Evolutionary conservation across 2,329 filamentous ascomycete genomes (phyloP).

Genomic region (Hirsutella thompsonii): DNA sequence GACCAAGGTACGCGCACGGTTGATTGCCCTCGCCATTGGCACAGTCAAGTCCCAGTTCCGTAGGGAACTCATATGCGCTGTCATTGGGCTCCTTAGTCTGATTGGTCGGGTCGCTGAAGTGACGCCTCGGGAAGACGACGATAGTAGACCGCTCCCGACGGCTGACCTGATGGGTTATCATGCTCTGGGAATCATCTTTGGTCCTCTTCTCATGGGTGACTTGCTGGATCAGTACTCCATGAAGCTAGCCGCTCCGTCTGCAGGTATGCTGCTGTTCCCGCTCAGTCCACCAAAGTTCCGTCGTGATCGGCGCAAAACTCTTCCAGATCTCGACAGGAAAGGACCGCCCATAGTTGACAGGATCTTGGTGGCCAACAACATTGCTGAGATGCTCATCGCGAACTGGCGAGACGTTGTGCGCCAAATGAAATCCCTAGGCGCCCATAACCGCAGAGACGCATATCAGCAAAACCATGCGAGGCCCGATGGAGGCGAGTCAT

Average conservation of each 20-base stretch:
- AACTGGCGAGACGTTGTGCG: conserved; percentile 53
- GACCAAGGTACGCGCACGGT: conserved; percentile 44
- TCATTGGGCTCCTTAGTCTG: conserved; percentile 51
- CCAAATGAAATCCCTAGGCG: conserved; percentile 39
- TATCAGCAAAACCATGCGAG: conserved; percentile 11
- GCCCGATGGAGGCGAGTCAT: conserved; percentile 26
- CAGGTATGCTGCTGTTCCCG: conserved; percentile 29
- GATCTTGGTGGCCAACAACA: conserved; percentile 41
- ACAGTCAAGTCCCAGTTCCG: conserved; percentile 46
- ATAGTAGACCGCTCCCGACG: conserved; percentile 37
- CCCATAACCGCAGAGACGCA: conserved; percentile 11
- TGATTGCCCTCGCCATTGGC: conserved; percentile 50
- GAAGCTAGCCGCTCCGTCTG: conserved; percentile 26
- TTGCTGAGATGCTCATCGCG: conserved; percentile 52
- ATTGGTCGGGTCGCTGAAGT: conserved; percentile 46
- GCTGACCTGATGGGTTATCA: conserved; percentile 51
- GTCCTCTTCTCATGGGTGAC: conserved; percentile 48
- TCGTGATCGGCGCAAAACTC: conserved; percentile 12
- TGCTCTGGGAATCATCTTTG: conserved; percentile 51
- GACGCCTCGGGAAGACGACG: conserved; percentile 35
- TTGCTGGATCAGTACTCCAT: conserved; percentile 37
- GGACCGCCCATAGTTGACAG: conserved; percentile 34
- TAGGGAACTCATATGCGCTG: conserved; percentile 51
- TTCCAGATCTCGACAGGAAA: conserved; percentile 1
- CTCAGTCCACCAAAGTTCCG: conserved; percentile 27